Conservation (phyloP, 2,329 filamentous ascomycete genomes). For the Arthrinium phaeospermum region DNA sequence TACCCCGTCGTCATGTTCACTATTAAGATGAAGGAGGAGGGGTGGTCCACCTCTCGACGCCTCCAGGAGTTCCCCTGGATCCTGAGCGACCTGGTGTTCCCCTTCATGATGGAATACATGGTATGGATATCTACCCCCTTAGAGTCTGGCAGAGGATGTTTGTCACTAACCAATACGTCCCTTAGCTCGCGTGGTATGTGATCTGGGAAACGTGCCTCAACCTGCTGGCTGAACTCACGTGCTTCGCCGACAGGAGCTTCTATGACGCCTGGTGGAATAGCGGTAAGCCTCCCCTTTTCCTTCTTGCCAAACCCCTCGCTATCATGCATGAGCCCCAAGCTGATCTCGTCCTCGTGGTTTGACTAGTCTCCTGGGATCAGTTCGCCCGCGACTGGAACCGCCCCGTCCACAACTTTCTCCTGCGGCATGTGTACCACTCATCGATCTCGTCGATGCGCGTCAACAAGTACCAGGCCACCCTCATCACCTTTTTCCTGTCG, state of each 20-base stretch:
- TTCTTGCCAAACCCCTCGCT: neutral
- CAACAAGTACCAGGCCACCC: slow-evolving; percentile 72
- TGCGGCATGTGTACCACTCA: slow-evolving; percentile 80
- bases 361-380: slow-evolving; percentile 69
- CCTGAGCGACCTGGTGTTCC: slow-evolving; percentile 76
- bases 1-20: slow-evolving; percentile 75
- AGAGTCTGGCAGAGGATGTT: neutral
- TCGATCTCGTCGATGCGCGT: slow-evolving; percentile 76
- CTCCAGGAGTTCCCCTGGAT: slow-evolving; percentile 76
- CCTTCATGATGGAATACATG: slow-evolving; percentile 79
- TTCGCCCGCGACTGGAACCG: slow-evolving; percentile 83
- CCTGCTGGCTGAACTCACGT: slow-evolving; percentile 75
- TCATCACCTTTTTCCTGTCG: slow-evolving; percentile 76
- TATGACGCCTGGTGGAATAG: slow-evolving; percentile 70
- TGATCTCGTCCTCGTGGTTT: neutral
- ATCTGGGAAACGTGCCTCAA: slow-evolving; percentile 82
- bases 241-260: slow-evolving; percentile 79
- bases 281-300: slow-evolving; percentile 39
- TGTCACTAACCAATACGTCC: neutral
- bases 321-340: neutral
- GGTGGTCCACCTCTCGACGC: slow-evolving; percentile 64
- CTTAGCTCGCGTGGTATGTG: slow-evolving; percentile 73
- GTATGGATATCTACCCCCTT: slow-evolving; percentile 36
- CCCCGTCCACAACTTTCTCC: slow-evolving; percentile 78
- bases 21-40: slow-evolving; percentile 69